phyloP scores from a whole-genome alignment of 257 asterid genomes.

The Fraxinus pennsylvanica region DNA sequence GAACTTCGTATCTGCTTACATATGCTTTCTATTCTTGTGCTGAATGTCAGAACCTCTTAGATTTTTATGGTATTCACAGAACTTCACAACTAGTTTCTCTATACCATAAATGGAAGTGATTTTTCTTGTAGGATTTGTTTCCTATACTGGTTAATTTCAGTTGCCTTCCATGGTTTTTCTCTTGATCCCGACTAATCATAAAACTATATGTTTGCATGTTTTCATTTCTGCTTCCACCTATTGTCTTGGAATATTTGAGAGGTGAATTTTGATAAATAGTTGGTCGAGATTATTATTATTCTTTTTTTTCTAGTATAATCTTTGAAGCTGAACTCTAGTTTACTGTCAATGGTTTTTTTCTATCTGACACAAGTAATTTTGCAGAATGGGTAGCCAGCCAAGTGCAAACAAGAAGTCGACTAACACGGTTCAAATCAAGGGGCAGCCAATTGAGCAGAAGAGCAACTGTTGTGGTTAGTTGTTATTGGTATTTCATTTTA shows the following conservation, averaged over 20 bases:
- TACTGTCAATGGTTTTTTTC: background rate
- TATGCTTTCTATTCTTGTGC: background rate
- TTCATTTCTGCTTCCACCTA: background rate
- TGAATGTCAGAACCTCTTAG: background rate
- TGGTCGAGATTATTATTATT: background rate
- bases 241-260: background rate
- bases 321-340: background rate
- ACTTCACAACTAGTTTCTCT: background rate
- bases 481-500: slow-evolving; percentile 4
- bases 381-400: slow-evolving; percentile 88
- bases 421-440: slow-evolving; percentile 77
- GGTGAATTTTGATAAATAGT: background rate
- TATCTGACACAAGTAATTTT: slow-evolving; percentile 17
- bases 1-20: background rate
- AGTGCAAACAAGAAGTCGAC: slow-evolving; percentile 52
- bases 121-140: background rate
- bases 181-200: no score
- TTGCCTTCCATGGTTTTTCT: no score
- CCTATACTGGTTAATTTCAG: background rate
- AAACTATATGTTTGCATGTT: background rate
- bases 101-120: background rate
- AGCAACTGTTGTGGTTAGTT: slow-evolving; percentile 77
- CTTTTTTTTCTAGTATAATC: no score
- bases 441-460: slow-evolving; percentile 94
- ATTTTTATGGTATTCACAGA: background rate